Base-by-base conservation (phyloP, 2,329 filamentous ascomycete species). In the Botryotinia convoluta region DNA sequence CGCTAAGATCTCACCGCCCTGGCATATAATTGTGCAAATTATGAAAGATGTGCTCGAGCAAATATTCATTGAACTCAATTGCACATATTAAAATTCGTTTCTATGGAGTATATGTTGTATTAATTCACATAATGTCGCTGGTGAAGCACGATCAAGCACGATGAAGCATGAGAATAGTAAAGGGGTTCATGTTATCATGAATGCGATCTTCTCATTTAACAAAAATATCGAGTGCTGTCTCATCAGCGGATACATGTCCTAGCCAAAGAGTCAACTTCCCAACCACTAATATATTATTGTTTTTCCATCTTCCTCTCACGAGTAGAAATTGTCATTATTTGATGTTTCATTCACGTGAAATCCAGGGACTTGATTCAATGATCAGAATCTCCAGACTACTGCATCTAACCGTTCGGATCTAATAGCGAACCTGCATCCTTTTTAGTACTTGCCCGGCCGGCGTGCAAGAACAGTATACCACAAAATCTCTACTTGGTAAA, bases 1-100 rank as follows among this genome's bases (percentile, higher is more conserved):
- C 39, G 42, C 65, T 70, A 70, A 68, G 32, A 18, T 4, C n/a
- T 35, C 48, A 73, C 71, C 71, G 71, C 71, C 65, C 69, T 70
- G 54, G 54, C 32, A 44, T 57, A 72, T 16, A 51, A 22, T 69
- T 68, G 18, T 69, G 63, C 26, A 51, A 9, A 16, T 51, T 67
- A 37, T 67, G 63, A 60, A 54, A 44, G 29, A 69, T 63, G 45
- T 73, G 71, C 44, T 51, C 61, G 18, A 4, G 7, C n/a, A n/a
- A 26, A 1, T n/a, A 68, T 32, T 44, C 48, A 32, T 26, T 14
- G 18, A 3, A 59, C 4, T 57, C 60, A 62, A n/a, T 39, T 62
- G 14, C 22, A 26, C 6, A 10, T 9, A 8, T 29, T 39, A 1
- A 61, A 1, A 61, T 9, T 26, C 12, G 48, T n/a, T 54, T 54